These are phyloP conservation scores for Canavalia ensiformis DNA, from an alignment of 306 rosid species.

Conservation along the genomic window DNA sequence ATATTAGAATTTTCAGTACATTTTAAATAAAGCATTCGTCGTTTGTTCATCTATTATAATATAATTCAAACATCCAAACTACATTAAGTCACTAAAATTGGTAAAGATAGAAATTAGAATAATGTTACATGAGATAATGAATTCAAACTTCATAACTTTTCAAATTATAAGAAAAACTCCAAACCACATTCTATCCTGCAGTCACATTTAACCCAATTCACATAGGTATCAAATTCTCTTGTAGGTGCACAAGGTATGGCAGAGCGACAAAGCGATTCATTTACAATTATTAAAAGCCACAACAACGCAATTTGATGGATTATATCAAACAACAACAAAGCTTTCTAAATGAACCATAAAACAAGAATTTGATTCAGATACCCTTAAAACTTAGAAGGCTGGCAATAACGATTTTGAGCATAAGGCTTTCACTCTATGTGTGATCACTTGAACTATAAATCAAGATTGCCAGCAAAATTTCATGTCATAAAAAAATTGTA, in stretches of 20 bases:
- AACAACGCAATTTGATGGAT: neutral
- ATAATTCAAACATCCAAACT: too few relatives aligned
- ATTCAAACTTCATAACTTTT: too few relatives aligned
- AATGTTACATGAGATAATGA: too few relatives aligned
- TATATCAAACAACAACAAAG: neutral
- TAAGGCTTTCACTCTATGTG: neutral
- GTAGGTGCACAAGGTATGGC: neutral
- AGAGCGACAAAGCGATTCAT: neutral
- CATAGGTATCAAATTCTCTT: neutral
- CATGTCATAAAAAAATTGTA: neutral
- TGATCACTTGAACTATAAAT: neutral
- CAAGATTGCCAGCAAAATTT: neutral
- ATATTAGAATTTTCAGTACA: too few relatives aligned
- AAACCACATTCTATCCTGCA: too few relatives aligned
- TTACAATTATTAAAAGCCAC: neutral
- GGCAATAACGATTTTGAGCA: neutral
- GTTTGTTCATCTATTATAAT: too few relatives aligned
- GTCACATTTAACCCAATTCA: neutral
- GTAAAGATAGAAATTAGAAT: too few relatives aligned
- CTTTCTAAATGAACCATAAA: slow-evolving; percentile 3
- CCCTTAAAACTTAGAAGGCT: neutral
- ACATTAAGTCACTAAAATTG: too few relatives aligned
- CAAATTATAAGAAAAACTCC: too few relatives aligned
- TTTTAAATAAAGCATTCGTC: too few relatives aligned
- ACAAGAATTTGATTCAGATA: neutral